Evolutionary conservation across 768 basidiomycete species (phyloP), one percentile per base, ranked within the genome.

Genomic region (Suillus brevipes): DNA sequence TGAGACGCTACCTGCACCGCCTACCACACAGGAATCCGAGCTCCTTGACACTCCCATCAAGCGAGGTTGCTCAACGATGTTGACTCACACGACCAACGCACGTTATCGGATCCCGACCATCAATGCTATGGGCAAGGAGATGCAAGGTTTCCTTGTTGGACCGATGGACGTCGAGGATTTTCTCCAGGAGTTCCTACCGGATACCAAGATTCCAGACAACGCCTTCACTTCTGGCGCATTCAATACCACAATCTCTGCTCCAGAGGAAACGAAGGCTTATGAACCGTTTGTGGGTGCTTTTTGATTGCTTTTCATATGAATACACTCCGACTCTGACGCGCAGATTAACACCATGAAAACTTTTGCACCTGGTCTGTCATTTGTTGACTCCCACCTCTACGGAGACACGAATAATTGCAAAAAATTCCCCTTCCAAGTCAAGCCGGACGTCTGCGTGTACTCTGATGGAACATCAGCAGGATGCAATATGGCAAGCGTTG

Each of bases 391-490:
- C 12, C 52, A 60, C n/a, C 10, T 12, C n/a, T 49, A 14, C 2
- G 31, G n/a, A 57, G 66, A 66, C 59, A 52, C 18, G 16, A 7
- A 43, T 7, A 61, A 20, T 23, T 47, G 45, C 45, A 47, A 47
- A 5, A 37, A 28, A 16, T 63, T 43, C n/a, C 8, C 49, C 16
- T 64, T 66, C 59, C 14, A 64, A 34, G 43, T 59, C 63, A 67
- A 64, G 60, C 63, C 60, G 8, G 66, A 67, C n/a, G 60, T 61
- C n/a, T 49, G 52, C 37, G 37, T 67, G 10, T 67, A 67, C 38
- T 47, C 63, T 12, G 6, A n/a, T 10, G 58, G 18, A 23, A 45
- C 28, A 9, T 9, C 2, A 5, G 28, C 18, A 8, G 40, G n/a
- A 13, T 61, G 63, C n/a, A 47, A 67, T 36, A 34, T 49, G 23